phyloP scores from a whole-genome alignment of 352 stramenopile species.

The Pythium dissimile region DNA sequence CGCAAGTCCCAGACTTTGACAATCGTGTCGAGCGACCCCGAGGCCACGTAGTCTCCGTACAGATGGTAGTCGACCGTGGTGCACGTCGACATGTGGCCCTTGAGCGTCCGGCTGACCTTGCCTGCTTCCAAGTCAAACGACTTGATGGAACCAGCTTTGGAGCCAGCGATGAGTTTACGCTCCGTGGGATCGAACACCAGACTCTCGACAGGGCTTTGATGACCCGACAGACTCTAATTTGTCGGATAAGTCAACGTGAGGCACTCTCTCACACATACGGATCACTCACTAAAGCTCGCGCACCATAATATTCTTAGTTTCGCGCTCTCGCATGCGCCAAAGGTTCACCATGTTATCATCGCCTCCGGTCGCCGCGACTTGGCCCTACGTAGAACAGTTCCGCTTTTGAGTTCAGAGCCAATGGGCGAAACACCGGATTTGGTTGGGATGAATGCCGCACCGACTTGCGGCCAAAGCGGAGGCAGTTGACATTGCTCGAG shows the following conservation, averaged over 20 bases:
- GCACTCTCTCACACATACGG: neutral
- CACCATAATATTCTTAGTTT: constrained; percentile 89
- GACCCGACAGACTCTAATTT: constrained; percentile 66
- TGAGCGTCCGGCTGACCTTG: constrained; percentile 76
- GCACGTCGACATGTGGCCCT: constrained; percentile 83
- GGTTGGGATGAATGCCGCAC: too few relatives aligned
- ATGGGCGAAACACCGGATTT: too few relatives aligned
- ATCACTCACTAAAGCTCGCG: neutral
- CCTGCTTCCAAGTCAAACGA: constrained; percentile 77
- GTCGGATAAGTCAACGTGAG: neutral
- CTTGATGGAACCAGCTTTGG: constrained; percentile 81
- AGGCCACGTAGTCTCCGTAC: constrained; percentile 85
- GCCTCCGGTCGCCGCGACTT: constrained; percentile 74
- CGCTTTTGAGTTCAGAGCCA: too few relatives aligned
- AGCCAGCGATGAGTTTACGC: constrained; percentile 71
- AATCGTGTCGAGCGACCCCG: constrained; percentile 74
- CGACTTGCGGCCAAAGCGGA: constrained; percentile 80
- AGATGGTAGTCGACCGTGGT: constrained; percentile 81
- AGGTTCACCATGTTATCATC: constrained; percentile 82
- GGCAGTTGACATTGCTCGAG: constrained; percentile 78
- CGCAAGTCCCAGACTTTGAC: constrained; percentile 87
- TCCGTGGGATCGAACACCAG: constrained; percentile 79
- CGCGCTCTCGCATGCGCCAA: constrained; percentile 82
- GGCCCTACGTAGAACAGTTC: constrained; percentile 43
- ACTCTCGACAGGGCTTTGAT: constrained; percentile 75